Evolutionary conservation across 2,329 filamentous ascomycete genomes (phyloP).

Genomic region (Ophiocordyceps camponoti-leonardi): DNA sequence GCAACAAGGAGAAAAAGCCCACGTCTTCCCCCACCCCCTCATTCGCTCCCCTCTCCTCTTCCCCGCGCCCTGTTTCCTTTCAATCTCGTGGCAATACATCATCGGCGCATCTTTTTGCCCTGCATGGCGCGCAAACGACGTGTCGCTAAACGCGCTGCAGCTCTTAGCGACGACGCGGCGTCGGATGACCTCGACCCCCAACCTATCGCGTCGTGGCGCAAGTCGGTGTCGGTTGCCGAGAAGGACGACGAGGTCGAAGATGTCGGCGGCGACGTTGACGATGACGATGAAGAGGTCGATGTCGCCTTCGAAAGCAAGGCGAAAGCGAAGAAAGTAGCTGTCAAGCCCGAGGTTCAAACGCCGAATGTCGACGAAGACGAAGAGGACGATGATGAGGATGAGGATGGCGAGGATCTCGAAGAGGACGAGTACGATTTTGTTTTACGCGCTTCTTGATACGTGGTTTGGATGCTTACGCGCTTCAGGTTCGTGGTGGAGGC

Average conservation of each 20-base stretch:
- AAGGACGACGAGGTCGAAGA: conserved; percentile 2
- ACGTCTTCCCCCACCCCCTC: no score
- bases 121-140: conserved; percentile 3
- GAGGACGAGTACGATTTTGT: conserved; percentile 27
- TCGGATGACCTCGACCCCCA: conserved; percentile 13
- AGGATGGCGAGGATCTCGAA: conserved; percentile 18
- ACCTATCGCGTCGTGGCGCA: conserved; percentile 4
- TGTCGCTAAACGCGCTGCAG: conserved; percentile 10
- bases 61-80: no score
- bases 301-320: no score
- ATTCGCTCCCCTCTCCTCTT: no score
- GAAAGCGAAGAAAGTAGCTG: conserved; percentile 3
- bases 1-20: no score
- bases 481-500: conserved; percentile 58
- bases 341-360: conserved; percentile 2
- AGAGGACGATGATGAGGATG: conserved; percentile 16
- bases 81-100: no score
- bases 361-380: conserved; percentile 12
- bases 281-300: neutral
- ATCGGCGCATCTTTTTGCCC: neutral
- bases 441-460: conserved; percentile 5
- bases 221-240: conserved; percentile 3
- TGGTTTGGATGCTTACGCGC: conserved; percentile 6
- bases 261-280: neutral
- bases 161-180: conserved; percentile 18